These are phyloP conservation scores for Aspergillus ustus DNA, from an alignment of 2,329 filamentous ascomycete genomes.

Conservation along the genomic window DNA sequence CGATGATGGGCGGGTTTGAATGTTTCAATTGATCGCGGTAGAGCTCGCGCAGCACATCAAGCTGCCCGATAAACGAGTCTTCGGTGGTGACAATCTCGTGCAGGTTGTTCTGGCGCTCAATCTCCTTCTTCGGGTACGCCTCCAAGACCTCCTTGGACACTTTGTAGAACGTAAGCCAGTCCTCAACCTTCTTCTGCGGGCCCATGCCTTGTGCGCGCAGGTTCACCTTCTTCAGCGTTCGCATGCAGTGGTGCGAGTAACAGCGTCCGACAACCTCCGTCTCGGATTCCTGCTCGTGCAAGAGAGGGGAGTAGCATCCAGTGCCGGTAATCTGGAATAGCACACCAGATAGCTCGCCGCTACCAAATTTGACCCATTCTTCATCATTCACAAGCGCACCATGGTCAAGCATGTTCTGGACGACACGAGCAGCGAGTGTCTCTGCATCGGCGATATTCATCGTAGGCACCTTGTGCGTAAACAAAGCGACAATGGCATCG, in stretches of 20 bases:
- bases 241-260: slow-evolving; percentile 91
- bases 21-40: slow-evolving; percentile 80
- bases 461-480: slow-evolving; percentile 92
- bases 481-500: slow-evolving; percentile 84
- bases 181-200: slow-evolving; percentile 70
- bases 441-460: slow-evolving; percentile 99
- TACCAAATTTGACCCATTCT: slow-evolving; percentile 95
- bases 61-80: slow-evolving; percentile 85
- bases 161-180: slow-evolving; percentile 90
- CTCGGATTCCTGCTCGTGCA: slow-evolving; percentile 68
- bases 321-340: slow-evolving; percentile 89
- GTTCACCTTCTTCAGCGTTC: slow-evolving; percentile 93
- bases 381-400: slow-evolving; percentile 84
- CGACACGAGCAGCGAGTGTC: slow-evolving; percentile 75
- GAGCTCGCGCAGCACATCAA: slow-evolving; percentile 81
- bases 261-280: slow-evolving; percentile 71
- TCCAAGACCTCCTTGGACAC: slow-evolving; percentile 78
- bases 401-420: slow-evolving; percentile 77
- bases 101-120: slow-evolving; percentile 89
- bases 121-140: slow-evolving; percentile 77
- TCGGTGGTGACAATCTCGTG: slow-evolving; percentile 96
- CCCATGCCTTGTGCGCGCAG: slow-evolving; percentile 74
- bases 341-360: slow-evolving; percentile 81
- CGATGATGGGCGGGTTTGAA: slow-evolving; percentile 79
- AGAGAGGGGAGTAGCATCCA: slow-evolving; percentile 85